Evolutionary conservation across 2,329 filamentous ascomycete species (phyloP), one percentile per base, ranked within the genome.

Genomic region (Blumeriella jaapii): DNA sequence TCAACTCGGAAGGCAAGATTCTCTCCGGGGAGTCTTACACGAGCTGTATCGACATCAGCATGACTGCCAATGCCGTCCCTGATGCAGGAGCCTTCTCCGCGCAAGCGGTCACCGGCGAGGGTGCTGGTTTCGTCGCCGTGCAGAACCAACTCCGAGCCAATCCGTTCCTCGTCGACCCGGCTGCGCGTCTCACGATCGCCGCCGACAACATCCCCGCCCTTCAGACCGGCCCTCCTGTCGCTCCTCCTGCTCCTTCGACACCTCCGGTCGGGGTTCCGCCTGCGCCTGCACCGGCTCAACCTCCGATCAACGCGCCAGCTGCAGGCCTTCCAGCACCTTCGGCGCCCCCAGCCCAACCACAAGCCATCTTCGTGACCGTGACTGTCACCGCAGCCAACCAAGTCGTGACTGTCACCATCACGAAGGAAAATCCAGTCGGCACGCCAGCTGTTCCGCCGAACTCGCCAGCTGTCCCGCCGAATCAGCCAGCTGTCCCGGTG

Each of bases 11-110:
- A 24, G 58, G 55, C 43, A 60, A 57, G 40, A 59, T 69, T 7
- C 60, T 60, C 43, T 68, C 67, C 43, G 63, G 68, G 44, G 67
- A 77, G 53, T 71, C 65, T 48, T 77, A 76, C 55, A 74, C 67
- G 4, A 67, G 66, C 13, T 77, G 72, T 46, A 68, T 64, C 42
- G 67, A 74, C 52, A 59, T 76, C 56, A 42, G 43, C 50, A 33
- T 48, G 50, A 29, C 47, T 53, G 20, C 52, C 2, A 44, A 40
- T 18, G 18, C 34, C 6, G 33, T 33, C 6, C 24, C 36, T 7
- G 6, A 27, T 28, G 23, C 45, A 22, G 31, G 31, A 4, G 32
- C 31, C 13, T 31, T 40, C 25, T 22, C 12, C 16, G 31, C 20
- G 7, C 15, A 38, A 22, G 23, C 33, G 29, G 23, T 40, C 33